Conservation (phyloP, 176 grass and related monocot genomes). For the Avena sativa region DNA sequence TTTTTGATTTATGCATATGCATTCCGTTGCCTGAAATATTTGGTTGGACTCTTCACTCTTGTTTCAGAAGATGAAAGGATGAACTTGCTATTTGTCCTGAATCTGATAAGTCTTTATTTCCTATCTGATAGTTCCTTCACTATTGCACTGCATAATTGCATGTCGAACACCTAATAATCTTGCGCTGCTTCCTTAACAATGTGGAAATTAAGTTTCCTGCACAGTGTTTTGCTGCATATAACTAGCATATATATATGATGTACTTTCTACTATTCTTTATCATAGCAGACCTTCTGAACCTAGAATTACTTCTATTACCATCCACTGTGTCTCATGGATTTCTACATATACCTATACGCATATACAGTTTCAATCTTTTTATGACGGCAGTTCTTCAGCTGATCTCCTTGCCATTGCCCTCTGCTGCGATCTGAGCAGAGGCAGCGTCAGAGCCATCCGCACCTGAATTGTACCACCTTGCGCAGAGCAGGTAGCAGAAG, state of each 20-base stretch:
- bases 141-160: neutral
- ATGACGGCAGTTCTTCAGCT: constrained; percentile 29
- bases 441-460: constrained; percentile 22
- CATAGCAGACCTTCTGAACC: constrained; percentile 24
- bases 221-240: neutral
- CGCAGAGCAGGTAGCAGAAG: constrained; percentile 79
- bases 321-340: constrained; percentile 9
- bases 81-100: neutral
- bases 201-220: neutral
- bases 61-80: neutral
- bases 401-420: constrained; percentile 51
- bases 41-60: neutral
- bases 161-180: neutral
- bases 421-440: constrained; percentile 52
- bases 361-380: constrained; percentile 46
- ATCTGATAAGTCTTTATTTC: neutral
- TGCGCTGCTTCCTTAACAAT: neutral
- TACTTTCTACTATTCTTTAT: neutral
- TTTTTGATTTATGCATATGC: neutral
- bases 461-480: constrained; percentile 67
- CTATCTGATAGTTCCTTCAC: neutral
- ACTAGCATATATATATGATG: neutral
- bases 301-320: neutral
- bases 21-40: neutral
- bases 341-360: constrained; percentile 43